Percentiles rank a stretch among this genome's conserved stretches.
phyloP scores from a whole-genome alignment of 352 stramenopile genomes.

The Phytophthora megakarya region DNA sequence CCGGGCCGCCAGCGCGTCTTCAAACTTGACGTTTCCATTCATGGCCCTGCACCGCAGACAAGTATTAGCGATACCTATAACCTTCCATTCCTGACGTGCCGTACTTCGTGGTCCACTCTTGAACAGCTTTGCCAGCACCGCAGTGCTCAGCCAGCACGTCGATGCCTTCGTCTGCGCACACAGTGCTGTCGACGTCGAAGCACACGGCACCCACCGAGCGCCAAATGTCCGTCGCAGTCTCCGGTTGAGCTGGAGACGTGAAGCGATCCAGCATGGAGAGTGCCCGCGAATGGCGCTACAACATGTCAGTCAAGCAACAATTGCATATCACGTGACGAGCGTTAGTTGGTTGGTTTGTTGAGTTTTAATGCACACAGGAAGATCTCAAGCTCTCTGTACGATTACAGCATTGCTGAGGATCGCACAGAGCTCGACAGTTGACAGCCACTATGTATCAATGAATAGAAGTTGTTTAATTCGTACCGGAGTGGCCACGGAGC shows the following conservation, averaged over 20 bases:
- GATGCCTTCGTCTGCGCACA: slow-evolving; percentile 98
- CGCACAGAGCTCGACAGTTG: too few species aligned
- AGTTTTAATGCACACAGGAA: background rate
- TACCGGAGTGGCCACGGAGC: slow-evolving; percentile 29
- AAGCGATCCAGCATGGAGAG: slow-evolving; percentile 35
- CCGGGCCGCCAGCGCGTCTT: slow-evolving; percentile 95
- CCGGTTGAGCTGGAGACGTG: slow-evolving; percentile 23
- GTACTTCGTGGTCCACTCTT: slow-evolving; percentile 93
- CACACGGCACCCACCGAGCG: slow-evolving; percentile 77
- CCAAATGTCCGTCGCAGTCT: slow-evolving; percentile 57
- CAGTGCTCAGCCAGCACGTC: slow-evolving; percentile 97
- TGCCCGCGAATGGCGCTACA: slow-evolving; percentile 20
- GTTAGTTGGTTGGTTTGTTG: slow-evolving; percentile 15
- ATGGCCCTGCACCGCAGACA: slow-evolving; percentile 88
- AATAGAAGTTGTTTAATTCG: background rate
- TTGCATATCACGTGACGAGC: slow-evolving; percentile 4
- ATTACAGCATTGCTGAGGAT: too few species aligned
- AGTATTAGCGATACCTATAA: slow-evolving; percentile 2
- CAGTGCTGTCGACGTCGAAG: slow-evolving; percentile 98
- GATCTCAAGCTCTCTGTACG: background rate
- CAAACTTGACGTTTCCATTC: slow-evolving; percentile 97
- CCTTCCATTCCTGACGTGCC: slow-evolving; percentile 7
- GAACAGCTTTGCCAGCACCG: slow-evolving; percentile 93
- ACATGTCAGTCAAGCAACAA: slow-evolving; percentile 3
- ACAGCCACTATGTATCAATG: background rate